Evolutionary conservation across 2,329 filamentous ascomycete species (phyloP), one percentile per base, ranked within the genome.

Genomic region (Stachybotrys elegans): DNA sequence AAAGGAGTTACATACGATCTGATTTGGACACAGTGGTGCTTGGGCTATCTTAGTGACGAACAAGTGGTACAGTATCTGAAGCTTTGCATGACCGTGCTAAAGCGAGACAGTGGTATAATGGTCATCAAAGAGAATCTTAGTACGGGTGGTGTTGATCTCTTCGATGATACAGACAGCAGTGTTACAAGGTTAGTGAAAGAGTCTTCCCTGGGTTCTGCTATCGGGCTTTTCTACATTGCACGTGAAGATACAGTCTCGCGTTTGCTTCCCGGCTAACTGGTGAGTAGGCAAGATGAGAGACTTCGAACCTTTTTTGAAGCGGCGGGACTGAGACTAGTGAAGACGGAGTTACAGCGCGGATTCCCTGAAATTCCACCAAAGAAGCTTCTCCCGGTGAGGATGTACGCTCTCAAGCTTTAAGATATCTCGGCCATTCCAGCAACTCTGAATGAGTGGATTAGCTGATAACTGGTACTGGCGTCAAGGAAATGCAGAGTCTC

Each of bases 11-110:
- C 66, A 40, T 96, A 96, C 64, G 85, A 91, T 59, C 62, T 96
- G 37, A 81, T 96, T 48, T 95, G 88, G 88, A 84, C 79, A 42
- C 91, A 96, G 64, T 95, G 91, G 90, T 96, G 90, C 63, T 65
- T 92, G 7, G 86, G 88, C 20, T 85, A 96, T 61, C 69, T 95
- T 43, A 89, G 79, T 1, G 89, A 95, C 59, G 66, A 65, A 7
- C 81, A 94, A 60, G 60, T 96, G 5, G 70, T 86, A 1, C 68
- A 68, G 2, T 95, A 84, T 56, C 65, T 96, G n/a, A 54, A 67
- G 45, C 72, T 79, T 20, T 87, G 87, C 59, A 75, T 73, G 39
- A 53, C 62, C 0, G 70, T 48, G 0, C 41, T 71, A 4, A 47
- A 46, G 1, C 56, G 57, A 2, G 58, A 58, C 0, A 55, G 52